Conservation (phyloP, 306 rosid species). For the Quercus robur region DNA sequence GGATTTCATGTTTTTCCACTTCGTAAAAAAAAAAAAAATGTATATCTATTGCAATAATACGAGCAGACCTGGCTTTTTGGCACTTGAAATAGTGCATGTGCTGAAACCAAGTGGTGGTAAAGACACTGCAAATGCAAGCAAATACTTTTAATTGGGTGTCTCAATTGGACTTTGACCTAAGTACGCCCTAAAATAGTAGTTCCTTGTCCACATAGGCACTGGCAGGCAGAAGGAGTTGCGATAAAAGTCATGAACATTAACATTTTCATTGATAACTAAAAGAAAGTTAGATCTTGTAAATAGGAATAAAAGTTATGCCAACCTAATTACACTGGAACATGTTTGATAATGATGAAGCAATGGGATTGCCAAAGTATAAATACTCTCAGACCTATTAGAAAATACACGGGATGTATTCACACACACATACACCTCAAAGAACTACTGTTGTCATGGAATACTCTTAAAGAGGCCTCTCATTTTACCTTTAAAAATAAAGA, state of each 20-base stretch:
- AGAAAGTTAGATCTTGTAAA: neutral
- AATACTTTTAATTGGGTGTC: slow-evolving; percentile 46
- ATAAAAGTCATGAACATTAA: slow-evolving; percentile 39
- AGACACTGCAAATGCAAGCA: slow-evolving; percentile 50
- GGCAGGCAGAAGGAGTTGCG: slow-evolving; percentile 43
- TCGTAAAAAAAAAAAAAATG: neutral
- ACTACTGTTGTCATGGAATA: neutral
- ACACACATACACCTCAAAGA: neutral
- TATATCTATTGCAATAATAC: neutral
- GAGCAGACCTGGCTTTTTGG: slow-evolving; percentile 34
- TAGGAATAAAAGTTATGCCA: neutral
- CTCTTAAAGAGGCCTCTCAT: neutral
- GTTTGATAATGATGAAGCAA: neutral
- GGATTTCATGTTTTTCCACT: neutral
- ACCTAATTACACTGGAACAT: neutral
- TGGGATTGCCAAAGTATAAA: neutral
- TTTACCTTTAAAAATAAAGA: neutral
- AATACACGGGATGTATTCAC: neutral
- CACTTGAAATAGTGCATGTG: slow-evolving; percentile 37
- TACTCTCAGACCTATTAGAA: neutral
- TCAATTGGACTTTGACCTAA: slow-evolving; percentile 31
- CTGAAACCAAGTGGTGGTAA: slow-evolving; percentile 52
- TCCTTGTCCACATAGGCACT: slow-evolving; percentile 29
- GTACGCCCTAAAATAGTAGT: slow-evolving; percentile 45
- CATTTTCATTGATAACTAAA: slow-evolving; percentile 41